These are phyloP conservation scores for Penicillium canescens DNA, from an alignment of 495 filamentous ascomycete genomes.

Conservation along the genomic window DNA sequence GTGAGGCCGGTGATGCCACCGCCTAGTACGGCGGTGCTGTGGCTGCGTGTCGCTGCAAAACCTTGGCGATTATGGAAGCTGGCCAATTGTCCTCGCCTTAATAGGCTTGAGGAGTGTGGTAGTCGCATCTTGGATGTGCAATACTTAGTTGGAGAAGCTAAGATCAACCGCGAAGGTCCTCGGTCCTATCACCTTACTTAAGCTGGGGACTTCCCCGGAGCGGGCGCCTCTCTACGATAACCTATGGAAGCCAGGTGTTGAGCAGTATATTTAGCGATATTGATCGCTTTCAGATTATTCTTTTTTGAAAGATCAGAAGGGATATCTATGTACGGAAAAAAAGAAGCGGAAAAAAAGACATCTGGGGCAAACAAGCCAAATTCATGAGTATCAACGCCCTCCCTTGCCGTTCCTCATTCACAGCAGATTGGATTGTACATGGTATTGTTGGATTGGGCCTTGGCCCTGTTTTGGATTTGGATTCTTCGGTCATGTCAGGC, in stretches of 20 bases:
- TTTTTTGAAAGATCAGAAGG: constrained; percentile 13
- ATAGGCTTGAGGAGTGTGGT: constrained; percentile 24
- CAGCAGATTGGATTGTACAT: constrained; percentile 36
- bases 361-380: constrained; percentile 26
- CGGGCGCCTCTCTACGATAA: not conserved
- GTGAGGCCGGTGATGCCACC: constrained; percentile 90
- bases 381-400: constrained; percentile 37
- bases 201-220: constrained; percentile 2
- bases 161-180: constrained; percentile 4
- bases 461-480: constrained; percentile 1
- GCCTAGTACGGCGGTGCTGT: constrained; percentile 73
- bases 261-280: not conserved
- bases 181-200: constrained; percentile 16
- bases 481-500: constrained; percentile 14
- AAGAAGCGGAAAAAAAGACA: constrained; percentile 1
- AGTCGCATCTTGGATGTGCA: constrained; percentile 29
- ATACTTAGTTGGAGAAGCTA: constrained; percentile 1
- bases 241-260: not conserved
- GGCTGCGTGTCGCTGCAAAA: constrained; percentile 16
- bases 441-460: constrained; percentile 16
- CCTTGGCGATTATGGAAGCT: constrained; percentile 15
- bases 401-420: constrained; percentile 28
- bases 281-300: constrained; percentile 10
- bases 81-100: constrained; percentile 19
- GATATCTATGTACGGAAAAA: constrained; percentile 30